Conservation (phyloP, 176 grass and related monocot genomes). For the Zoysia japonica region DNA sequence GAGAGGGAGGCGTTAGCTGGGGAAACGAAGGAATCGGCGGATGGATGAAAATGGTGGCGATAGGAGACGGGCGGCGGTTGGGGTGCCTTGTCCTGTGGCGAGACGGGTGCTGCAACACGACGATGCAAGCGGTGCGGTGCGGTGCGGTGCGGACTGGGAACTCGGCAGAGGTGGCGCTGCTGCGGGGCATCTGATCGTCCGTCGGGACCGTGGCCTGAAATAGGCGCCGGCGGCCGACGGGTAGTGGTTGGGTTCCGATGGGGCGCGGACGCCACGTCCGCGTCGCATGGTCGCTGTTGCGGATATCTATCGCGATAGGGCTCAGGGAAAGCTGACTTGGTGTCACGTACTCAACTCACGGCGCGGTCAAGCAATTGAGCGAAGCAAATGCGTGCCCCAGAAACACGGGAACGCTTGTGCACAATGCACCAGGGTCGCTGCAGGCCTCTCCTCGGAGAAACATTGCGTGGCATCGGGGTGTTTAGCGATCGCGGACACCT, state of each 20-base stretch:
- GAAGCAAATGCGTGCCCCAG: slow-evolving; percentile 10
- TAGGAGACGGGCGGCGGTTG: slow-evolving; percentile 21
- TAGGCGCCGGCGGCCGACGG: neutral
- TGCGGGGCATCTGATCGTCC: slow-evolving; percentile 11
- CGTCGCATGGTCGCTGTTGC: slow-evolving; percentile 24
- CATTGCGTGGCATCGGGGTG: too few relatives aligned
- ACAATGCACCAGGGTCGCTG: neutral
- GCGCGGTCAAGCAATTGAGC: neutral
- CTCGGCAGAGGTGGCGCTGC: neutral
- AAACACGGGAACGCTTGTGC: neutral
- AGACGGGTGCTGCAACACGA: neutral
- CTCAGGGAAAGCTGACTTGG: slow-evolving; percentile 1
- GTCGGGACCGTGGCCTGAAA: slow-evolving; percentile 3
- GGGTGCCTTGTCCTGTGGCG: slow-evolving; percentile 31
- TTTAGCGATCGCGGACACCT: too few relatives aligned
- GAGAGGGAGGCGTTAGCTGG: neutral
- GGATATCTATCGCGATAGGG: neutral
- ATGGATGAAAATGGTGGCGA: neutral
- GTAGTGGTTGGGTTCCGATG: neutral
- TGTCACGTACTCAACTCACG: neutral
- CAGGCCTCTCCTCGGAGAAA: too few relatives aligned
- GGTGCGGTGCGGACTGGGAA: neutral
- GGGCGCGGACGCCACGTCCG: slow-evolving; percentile 32
- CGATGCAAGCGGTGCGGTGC: neutral
- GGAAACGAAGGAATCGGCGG: neutral